These are phyloP conservation scores for Plantago ovata DNA, from an alignment of 257 asterid genomes.

Conservation along the genomic window DNA sequence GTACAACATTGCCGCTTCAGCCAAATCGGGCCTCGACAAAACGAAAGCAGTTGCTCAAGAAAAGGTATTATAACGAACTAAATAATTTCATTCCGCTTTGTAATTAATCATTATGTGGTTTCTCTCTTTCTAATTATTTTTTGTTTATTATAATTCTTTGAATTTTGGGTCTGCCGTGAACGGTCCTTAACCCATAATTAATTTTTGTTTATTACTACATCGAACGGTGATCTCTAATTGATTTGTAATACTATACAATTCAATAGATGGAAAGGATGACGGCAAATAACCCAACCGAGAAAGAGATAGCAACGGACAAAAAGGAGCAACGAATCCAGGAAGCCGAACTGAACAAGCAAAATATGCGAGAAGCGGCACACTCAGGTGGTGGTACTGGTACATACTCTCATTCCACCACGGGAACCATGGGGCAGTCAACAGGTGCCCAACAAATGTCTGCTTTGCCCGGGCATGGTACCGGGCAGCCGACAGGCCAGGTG, in stretches of 20 bases:
- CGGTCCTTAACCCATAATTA: too few species aligned
- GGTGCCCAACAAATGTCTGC: conserved; percentile 54
- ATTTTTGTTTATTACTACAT: neutral
- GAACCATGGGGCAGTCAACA: conserved; percentile 26
- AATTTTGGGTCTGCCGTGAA: too few species aligned
- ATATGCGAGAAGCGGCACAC: conserved; percentile 7
- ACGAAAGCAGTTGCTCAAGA: conserved; percentile 59
- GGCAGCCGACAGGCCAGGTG: conserved; percentile 46
- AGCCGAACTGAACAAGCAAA: conserved; percentile 54
- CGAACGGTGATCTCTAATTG: neutral
- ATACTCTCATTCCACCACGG: conserved; percentile 22
- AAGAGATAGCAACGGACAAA: conserved; percentile 49
- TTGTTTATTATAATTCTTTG: too few species aligned
- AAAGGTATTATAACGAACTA: conserved; percentile 30
- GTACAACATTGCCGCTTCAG: conserved; percentile 64
- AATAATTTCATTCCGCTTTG: neutral
- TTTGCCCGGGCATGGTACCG: conserved; percentile 46
- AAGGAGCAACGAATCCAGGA: conserved; percentile 38
- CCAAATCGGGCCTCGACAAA: conserved; percentile 66
- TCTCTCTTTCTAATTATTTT: neutral
- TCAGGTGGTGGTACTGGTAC: conserved; percentile 32
- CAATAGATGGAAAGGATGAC: conserved; percentile 47
- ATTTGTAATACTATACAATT: neutral
- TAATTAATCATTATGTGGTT: neutral
- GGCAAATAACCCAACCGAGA: conserved; percentile 40